Conservation (phyloP, 176 grass and related monocot genomes). For the Lolium multiflorum region DNA sequence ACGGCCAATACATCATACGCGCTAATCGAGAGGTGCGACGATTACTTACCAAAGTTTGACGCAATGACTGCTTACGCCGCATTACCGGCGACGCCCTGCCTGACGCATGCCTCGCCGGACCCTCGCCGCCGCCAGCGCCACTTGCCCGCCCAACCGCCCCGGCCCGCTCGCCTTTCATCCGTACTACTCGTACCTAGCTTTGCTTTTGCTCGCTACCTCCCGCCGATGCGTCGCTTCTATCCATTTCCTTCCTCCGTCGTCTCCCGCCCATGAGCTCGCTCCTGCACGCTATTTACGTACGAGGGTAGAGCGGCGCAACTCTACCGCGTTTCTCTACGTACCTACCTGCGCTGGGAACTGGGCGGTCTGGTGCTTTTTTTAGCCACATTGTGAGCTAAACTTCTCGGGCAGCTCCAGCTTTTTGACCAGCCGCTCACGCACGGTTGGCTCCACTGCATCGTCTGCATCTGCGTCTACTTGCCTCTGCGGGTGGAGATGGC, state of each 20-base stretch:
- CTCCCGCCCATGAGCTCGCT: background rate
- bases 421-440: constrained; percentile 23
- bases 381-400: constrained; percentile 40
- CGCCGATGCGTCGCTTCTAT: background rate
- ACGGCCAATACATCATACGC: no score
- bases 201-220: no score
- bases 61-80: no score
- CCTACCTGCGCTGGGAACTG: background rate
- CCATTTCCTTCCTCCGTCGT: background rate
- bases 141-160: background rate
- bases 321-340: background rate
- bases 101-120: constrained; percentile 5
- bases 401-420: constrained; percentile 15
- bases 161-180: background rate
- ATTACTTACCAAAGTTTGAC: no score
- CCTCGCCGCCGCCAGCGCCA: background rate
- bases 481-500: background rate
- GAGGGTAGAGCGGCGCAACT: background rate
- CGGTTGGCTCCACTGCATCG: constrained; percentile 8
- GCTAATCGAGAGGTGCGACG: no score
- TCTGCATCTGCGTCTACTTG: constrained; percentile 26
- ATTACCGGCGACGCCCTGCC: no score
- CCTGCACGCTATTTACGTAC: background rate
- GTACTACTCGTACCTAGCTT: background rate
- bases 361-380: background rate